phyloP scores from a whole-genome alignment of 805 yeast genomes.

The Clavispora vitiphila region DNA sequence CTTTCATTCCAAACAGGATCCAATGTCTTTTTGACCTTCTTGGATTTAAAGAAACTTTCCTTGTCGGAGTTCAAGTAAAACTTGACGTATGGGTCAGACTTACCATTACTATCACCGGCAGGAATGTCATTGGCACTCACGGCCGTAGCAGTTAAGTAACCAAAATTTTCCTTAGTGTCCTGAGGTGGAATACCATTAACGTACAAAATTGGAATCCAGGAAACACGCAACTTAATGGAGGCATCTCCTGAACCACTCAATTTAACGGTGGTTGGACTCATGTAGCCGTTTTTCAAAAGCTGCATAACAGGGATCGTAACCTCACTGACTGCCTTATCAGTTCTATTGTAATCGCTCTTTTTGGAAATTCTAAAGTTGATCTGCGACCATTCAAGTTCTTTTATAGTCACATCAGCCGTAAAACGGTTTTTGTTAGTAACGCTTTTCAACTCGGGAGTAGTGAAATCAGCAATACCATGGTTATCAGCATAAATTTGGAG shows the following conservation, averaged over 20 bases:
- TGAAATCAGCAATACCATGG: slow-evolving; percentile 59
- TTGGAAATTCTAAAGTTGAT: slow-evolving; percentile 58
- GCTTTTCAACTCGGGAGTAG: slow-evolving; percentile 50
- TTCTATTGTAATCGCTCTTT: slow-evolving; percentile 48
- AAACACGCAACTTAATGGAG: slow-evolving; percentile 53
- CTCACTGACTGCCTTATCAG: slow-evolving; percentile 56
- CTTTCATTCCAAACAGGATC: slow-evolving; percentile 87
- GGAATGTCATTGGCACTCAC: slow-evolving; percentile 63
- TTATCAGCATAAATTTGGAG: slow-evolving; percentile 78
- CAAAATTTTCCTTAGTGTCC: slow-evolving; percentile 74
- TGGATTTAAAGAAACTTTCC: slow-evolving; percentile 62
- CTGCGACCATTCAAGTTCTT: slow-evolving; percentile 72
- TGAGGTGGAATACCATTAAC: slow-evolving; percentile 58
- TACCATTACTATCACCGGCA: slow-evolving; percentile 88
- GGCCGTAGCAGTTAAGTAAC: slow-evolving; percentile 59
- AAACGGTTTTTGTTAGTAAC: slow-evolving; percentile 27
- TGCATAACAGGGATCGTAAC: slow-evolving; percentile 61
- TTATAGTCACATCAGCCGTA: slow-evolving; percentile 71
- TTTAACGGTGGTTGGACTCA: slow-evolving; percentile 52
- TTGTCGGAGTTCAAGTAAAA: slow-evolving; percentile 61
- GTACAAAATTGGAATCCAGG: slow-evolving; percentile 73
- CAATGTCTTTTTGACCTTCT: slow-evolving; percentile 78
- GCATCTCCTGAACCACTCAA: slow-evolving; percentile 50
- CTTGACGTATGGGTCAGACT: slow-evolving; percentile 85
- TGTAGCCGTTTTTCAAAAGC: slow-evolving; percentile 60